A percentile compares a stretch with the other conserved stretches of the same genome.
These are phyloP conservation scores for Coniochaeta sp. DNA, from an alignment of 2,329 filamentous ascomycete genomes.

Conservation along the genomic window DNA sequence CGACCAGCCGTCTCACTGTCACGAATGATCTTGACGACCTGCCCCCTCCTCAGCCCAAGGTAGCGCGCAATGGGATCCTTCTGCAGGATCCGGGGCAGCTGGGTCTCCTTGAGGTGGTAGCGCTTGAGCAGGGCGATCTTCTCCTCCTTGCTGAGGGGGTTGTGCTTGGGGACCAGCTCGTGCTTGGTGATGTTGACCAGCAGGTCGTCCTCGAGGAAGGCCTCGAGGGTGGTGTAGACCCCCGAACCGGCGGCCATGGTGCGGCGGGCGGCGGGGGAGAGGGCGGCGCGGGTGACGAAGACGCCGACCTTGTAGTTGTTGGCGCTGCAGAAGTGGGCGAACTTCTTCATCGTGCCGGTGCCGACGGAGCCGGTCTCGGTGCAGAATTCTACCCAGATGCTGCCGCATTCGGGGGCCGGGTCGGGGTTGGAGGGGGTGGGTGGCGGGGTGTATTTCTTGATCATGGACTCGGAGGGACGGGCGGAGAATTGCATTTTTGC, in stretches of 20 bases:
- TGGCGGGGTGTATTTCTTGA: constrained; percentile 71
- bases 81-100: constrained; percentile 84
- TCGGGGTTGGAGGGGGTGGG: constrained; percentile 61
- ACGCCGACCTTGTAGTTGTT: constrained; percentile 86
- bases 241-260: constrained; percentile 66
- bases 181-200: constrained; percentile 98
- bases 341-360: constrained; percentile 85
- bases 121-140: constrained; percentile 78
- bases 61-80: constrained; percentile 92
- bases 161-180: constrained; percentile 90
- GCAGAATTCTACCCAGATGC: constrained; percentile 91
- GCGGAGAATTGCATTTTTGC: constrained; percentile 81
- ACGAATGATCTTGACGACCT: constrained; percentile 97
- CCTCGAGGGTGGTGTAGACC: constrained; percentile 75
- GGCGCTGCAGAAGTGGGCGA: constrained; percentile 72
- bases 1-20: constrained; percentile 91
- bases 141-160: constrained; percentile 83
- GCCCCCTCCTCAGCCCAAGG: constrained; percentile 78
- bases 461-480: constrained; percentile 75
- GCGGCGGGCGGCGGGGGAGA: constrained; percentile 83
- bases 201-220: constrained; percentile 91
- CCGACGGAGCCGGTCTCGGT: constrained; percentile 63
- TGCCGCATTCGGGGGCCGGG: constrained; percentile 69
- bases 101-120: constrained; percentile 95
- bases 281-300: constrained; percentile 74